phyloP scores from a whole-genome alignment of 257 asterid species.

The Jaltomata sinuosa region DNA sequence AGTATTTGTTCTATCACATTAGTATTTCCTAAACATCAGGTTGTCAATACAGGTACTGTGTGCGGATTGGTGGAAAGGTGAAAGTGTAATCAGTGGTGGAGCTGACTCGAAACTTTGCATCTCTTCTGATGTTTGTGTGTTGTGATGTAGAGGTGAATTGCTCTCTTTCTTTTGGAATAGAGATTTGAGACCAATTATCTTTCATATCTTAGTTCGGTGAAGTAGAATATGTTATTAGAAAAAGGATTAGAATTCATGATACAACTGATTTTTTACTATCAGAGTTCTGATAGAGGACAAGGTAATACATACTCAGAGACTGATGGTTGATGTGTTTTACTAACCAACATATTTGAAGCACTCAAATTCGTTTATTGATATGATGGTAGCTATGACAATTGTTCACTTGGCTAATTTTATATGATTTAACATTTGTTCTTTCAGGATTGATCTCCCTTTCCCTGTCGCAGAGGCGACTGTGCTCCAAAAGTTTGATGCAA shows the following conservation, averaged over 20 bases:
- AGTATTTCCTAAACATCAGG: neutral
- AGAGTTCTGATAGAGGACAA: neutral
- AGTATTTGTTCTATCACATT: neutral
- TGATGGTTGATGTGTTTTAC: neutral
- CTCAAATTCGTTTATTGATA: neutral
- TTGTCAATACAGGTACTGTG: conserved; percentile 51
- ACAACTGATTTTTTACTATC: neutral
- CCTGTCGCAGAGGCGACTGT: neutral
- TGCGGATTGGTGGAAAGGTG: conserved; percentile 89
- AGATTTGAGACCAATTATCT: neutral
- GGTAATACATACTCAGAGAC: neutral
- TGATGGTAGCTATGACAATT: neutral
- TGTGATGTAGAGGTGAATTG: conserved; percentile 19
- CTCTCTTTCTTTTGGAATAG: neutral
- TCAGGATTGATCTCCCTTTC: neutral
- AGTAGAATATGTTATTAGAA: neutral
- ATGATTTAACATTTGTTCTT: neutral
- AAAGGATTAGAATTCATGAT: neutral
- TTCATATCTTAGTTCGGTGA: neutral
- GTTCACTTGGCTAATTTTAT: neutral
- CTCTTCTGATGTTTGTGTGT: conserved; percentile 58
- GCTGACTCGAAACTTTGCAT: conserved; percentile 77
- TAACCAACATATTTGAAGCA: neutral
- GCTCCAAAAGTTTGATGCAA: neutral
- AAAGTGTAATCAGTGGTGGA: conserved; percentile 79